Evolutionary conservation across 164 flowering plant genomes (phyloP).

Genomic region (Chloranthus sessilifolius): DNA sequence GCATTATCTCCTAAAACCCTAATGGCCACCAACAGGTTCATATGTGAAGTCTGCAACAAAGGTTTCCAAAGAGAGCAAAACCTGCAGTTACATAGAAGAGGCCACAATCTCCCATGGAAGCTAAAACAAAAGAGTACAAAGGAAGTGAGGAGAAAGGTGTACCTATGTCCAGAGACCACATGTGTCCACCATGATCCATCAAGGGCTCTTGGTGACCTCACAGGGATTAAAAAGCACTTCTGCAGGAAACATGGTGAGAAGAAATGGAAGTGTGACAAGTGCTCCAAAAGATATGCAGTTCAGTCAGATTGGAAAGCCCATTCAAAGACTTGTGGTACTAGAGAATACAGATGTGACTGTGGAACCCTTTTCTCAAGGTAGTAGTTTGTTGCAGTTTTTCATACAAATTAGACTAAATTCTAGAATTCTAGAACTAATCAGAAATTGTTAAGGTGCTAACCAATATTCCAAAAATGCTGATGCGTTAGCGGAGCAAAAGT

Average conservation of each 20-base stretch:
- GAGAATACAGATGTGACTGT: conserved; percentile 85
- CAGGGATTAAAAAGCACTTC: conserved; percentile 88
- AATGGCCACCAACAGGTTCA: conserved; percentile 92
- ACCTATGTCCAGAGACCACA: conserved; percentile 81
- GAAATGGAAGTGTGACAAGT: conserved; percentile 92
- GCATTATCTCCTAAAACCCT: conserved; percentile 90
- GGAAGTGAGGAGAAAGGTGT: conserved; percentile 71
- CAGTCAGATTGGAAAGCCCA: conserved; percentile 97
- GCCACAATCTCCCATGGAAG: conserved; percentile 95
- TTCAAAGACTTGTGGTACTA: conserved; percentile 79
- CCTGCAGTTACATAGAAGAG: conserved; percentile 90
- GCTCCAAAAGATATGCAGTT: conserved; percentile 82
- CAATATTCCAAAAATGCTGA: no score
- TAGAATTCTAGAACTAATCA: no score
- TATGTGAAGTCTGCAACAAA: conserved; percentile 95
- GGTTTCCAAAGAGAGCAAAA: conserved; percentile 95
- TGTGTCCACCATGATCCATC: conserved; percentile 92
- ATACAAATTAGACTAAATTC: no score
- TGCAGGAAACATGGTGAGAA: conserved; percentile 94
- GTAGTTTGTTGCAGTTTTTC: no score
- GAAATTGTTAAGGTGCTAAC: no score
- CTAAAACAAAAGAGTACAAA: conserved; percentile 76
- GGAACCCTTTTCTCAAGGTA: conserved; percentile 96
- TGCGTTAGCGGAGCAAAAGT: no score
- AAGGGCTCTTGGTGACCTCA: conserved; percentile 88